Base-by-base conservation (phyloP, 192 early-diverging fungal genomes). In the Gonapodya prolifera region DNA sequence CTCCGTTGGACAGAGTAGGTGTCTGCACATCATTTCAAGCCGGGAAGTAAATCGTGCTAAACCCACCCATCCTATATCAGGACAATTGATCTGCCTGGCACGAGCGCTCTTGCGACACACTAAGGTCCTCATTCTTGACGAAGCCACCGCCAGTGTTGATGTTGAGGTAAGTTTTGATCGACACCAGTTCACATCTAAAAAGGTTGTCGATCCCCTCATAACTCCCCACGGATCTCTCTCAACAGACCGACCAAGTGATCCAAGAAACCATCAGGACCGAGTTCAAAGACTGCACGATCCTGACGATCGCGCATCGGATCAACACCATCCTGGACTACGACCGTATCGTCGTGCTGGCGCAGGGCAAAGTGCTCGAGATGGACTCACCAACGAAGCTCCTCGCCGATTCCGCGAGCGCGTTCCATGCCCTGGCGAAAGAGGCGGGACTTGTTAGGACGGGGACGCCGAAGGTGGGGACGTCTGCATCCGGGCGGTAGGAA, bases 51-150 rank as follows among this genome's bases (percentile, higher is more conserved):
- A n/a, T n/a, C n/a, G n/a, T n/a, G n/a, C n/a, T n/a, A n/a, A n/a
- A n/a, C n/a, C n/a, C n/a, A n/a, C n/a, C n/a, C n/a, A n/a, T n/a
- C n/a, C n/a, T n/a, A n/a, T n/a, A n/a, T n/a, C n/a, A n/a, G n/a
- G 92, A 32, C 94, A 96, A 85, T 78, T 96, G 73, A 84, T 96
- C 70, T 91, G 92, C 76, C 83, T 96, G 16, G 93, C 94, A 0
- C 87, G 94, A 74, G 93, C 93, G 16, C 79, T 96, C 78, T 80
- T 94, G 36, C 90, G 89, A 80, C 84, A 88, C 35, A 85, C 87
- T 34, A 89, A 86, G 34, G 81, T 94, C 29, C 80, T 97, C 77
- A 84, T 95, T 0, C 78, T 97, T 69, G 95, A 96, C 82, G 94
- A 97, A 78, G 94, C 94, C 1, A 94, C 93, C 0, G 93, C 94